Conservation (phyloP, 208 protist species). For the Wallacemonas sp. region DNA sequence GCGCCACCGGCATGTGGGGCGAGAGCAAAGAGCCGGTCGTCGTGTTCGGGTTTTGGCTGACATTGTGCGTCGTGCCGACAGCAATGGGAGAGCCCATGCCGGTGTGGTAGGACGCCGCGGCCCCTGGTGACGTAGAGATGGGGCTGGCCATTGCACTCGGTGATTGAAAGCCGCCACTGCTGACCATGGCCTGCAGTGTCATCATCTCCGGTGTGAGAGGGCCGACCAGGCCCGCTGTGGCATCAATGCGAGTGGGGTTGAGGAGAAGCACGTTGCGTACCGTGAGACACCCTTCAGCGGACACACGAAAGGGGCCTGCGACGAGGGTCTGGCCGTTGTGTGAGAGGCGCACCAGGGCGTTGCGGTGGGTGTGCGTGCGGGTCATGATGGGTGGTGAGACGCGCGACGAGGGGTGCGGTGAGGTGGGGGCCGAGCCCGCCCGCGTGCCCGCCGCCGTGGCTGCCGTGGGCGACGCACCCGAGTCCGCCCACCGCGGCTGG, state of each 20-base stretch:
- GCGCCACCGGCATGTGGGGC: not conserved
- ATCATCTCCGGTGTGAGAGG: conserved; percentile 1
- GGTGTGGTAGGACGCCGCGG: not conserved
- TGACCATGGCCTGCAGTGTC: not conserved
- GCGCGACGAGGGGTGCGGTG: not conserved
- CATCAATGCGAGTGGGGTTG: conserved; percentile 44
- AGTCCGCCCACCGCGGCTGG: not conserved
- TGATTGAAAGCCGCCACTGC: not conserved
- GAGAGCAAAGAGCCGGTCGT: conserved; percentile 3
- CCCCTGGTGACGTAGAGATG: not conserved
- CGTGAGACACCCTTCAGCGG: conserved; percentile 65
- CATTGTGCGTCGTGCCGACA: too few species aligned
- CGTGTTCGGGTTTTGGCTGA: too few species aligned
- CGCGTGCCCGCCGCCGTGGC: not conserved
- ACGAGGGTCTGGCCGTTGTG: conserved; percentile 54
- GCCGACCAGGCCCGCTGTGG: not conserved
- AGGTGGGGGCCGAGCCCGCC: not conserved
- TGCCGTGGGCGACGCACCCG: not conserved
- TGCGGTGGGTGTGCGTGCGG: not conserved
- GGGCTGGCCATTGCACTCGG: not conserved
- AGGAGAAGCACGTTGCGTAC: conserved; percentile 82
- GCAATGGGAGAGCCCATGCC: not conserved
- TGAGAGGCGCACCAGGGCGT: conserved; percentile 47
- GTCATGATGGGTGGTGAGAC: not conserved
- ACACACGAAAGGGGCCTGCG: conserved; percentile 78